These are phyloP conservation scores for Lipomyces chichibuensis DNA, from an alignment of 805 yeast genomes.

Conservation along the genomic window DNA sequence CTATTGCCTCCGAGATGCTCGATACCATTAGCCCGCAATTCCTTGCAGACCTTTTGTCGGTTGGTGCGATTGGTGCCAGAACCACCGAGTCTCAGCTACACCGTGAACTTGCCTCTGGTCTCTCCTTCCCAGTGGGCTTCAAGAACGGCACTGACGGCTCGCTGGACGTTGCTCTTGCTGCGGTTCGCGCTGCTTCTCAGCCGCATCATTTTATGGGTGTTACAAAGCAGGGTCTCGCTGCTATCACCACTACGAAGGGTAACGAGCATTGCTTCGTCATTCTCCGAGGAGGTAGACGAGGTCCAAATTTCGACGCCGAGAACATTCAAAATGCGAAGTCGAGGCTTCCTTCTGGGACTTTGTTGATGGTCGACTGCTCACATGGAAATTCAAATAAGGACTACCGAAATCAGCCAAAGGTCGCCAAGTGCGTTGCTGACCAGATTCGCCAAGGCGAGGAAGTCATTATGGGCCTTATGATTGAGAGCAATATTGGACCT, in stretches of 20 bases:
- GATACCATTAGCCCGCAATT: conserved; percentile 97
- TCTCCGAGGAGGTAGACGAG: conserved; percentile 92
- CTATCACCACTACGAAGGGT: conserved; percentile 94
- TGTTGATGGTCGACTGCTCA: conserved; percentile 90
- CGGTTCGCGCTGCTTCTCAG: conserved; percentile 86
- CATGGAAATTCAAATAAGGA: conserved; percentile 97
- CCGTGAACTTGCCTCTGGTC: conserved; percentile 95
- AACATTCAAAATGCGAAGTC: conserved; percentile 76
- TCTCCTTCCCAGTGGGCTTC: conserved; percentile 98
- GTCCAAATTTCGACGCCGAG: conserved; percentile 86
- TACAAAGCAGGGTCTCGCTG: conserved; percentile 95
- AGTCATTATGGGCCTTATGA: conserved; percentile 88
- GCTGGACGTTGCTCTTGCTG: conserved; percentile 89
- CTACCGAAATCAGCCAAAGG: conserved; percentile 92
- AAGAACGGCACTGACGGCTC: conserved; percentile 98
- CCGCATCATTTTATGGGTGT: conserved; percentile 97
- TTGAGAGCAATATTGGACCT: conserved; percentile 87
- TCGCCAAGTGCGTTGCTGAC: conserved; percentile 76
- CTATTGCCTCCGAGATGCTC: conserved; percentile 97
- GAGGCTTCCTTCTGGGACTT: conserved; percentile 56
- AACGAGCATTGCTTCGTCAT: conserved; percentile 92
- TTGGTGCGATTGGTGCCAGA: conserved; percentile 99
- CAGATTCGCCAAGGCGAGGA: conserved; percentile 83
- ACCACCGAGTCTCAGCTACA: conserved; percentile 98
- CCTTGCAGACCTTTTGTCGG: conserved; percentile 83